Evolutionary conservation across 2,329 filamentous ascomycete genomes (phyloP), one percentile per base, ranked within the genome.

Genomic region (Periconia sp.): DNA sequence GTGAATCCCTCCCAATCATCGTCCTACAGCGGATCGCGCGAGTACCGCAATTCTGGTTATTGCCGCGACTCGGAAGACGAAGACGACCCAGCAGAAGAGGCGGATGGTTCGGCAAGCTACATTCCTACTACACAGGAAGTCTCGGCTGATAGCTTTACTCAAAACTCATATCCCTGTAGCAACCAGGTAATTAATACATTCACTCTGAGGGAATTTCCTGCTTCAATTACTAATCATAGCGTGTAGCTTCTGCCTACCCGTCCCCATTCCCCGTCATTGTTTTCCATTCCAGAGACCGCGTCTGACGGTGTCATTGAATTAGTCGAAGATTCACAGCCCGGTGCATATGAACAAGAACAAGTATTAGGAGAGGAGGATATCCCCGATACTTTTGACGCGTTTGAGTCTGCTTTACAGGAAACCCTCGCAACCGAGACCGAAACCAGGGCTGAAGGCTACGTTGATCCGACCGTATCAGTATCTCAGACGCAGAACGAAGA

Each of bases 241-340:
- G 20, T 40, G 43, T 37, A 65, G 62, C 57, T 53, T 23, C 41
- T 37, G 54, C 57, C 15, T 46, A 54, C 11, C 31, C 37, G 50
- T 45, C 54, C 55, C 3, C 20, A 30, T 6, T 66, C 67, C 18
- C 62, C 61, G 2, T 55, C 62, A 5, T 46, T 52, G 23, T 27
- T 27, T 18, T 70, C 67, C 2, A 66, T 70, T 17, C 60, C 67
- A 5, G 67, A 70, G 45, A 70, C 67, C 2, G 48, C 66, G 3
- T 53, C 60, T n/a, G 64, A 67, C 17, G 18, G 9, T 31, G 41
- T 14, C 20, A 9, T 31, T 5, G 40, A 33, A 18, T 57, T 51
- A 8, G 46, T 53, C 9, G 54, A 59, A 30, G 59, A 65, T 8
- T 53, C 58, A 2, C 54, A 46, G 14, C 14, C 20, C 8, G 33